These are phyloP conservation scores for Phlebiopsis flavidoalba DNA, from an alignment of 768 basidiomycete species.

Conservation along the genomic window DNA sequence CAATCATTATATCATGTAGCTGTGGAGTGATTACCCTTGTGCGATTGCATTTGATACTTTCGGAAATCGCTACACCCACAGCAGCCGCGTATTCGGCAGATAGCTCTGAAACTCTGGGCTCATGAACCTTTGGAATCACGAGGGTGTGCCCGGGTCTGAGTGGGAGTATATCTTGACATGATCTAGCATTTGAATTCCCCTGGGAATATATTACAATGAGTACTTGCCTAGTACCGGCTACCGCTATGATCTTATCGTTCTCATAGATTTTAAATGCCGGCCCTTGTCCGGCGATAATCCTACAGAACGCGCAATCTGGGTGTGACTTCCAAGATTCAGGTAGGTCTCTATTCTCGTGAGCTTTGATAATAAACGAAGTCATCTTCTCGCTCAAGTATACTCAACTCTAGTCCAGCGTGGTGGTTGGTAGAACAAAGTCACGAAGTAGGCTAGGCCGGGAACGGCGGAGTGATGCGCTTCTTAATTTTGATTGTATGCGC, in stretches of 20 bases:
- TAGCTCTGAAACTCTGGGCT: constrained; percentile 58
- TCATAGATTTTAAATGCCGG: constrained; percentile 53
- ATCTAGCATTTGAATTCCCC: neutral
- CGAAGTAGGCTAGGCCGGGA: neutral
- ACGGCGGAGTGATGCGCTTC: neutral
- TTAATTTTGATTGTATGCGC: neutral
- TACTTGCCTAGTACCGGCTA: constrained; percentile 56
- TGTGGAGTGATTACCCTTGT: constrained; percentile 37
- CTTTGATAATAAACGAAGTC: constrained; percentile 72
- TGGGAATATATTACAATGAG: neutral
- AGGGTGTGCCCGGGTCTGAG: constrained; percentile 63
- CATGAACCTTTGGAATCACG: constrained; percentile 65
- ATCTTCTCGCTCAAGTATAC: constrained; percentile 26
- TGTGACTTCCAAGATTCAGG: constrained; percentile 47
- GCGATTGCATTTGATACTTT: constrained; percentile 61
- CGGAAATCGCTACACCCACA: constrained; percentile 50
- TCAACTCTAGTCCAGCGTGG: neutral
- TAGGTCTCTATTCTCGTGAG: constrained; percentile 44
- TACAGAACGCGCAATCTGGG: constrained; percentile 57
- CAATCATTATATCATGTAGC: neutral
- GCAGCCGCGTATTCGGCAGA: constrained; percentile 55
- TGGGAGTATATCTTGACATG: constrained; percentile 56
- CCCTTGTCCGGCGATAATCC: constrained; percentile 47
- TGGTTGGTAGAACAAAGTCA: neutral
- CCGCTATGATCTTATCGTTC: constrained; percentile 56